Percentiles rank a stretch among this genome's conserved stretches.
phyloP scores from a whole-genome alignment of 495 filamentous ascomycete genomes.

The Neurospora sp. region DNA sequence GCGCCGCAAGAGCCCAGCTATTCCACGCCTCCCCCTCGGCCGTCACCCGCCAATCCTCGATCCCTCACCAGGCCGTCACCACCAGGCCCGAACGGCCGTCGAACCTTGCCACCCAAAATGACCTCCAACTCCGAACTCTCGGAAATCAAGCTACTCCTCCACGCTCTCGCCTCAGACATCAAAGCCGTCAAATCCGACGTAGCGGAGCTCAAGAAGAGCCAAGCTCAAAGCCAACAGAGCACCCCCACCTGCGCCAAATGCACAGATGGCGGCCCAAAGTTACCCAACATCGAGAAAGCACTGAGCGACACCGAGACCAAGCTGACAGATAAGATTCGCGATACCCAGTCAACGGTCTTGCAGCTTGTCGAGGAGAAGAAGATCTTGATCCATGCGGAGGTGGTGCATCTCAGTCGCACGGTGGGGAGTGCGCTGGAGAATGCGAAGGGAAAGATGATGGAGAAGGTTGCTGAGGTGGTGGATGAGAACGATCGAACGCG shows the following conservation, averaged over 20 bases:
- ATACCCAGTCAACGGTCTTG: neutral
- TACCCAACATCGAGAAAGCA: neutral
- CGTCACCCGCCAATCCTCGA: neutral
- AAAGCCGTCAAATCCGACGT: neutral
- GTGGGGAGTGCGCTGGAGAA: neutral
- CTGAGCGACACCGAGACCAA: neutral
- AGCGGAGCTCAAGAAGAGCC: neutral
- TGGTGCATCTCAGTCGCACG: neutral
- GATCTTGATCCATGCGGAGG: neutral
- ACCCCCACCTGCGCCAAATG: neutral
- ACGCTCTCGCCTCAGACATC: neutral
- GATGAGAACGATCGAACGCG: neutral
- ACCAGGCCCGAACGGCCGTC: neutral
- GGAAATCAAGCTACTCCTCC: neutral
- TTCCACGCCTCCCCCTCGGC: neutral
- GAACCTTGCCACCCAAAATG: neutral
- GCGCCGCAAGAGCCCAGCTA: neutral
- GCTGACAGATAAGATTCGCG: neutral
- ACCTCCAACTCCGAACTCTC: neutral
- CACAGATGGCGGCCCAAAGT: neutral
- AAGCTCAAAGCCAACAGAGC: neutral
- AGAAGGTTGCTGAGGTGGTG: neutral
- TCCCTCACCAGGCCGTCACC: neutral
- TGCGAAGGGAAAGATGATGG: neutral
- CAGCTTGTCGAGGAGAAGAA: neutral